Evolutionary conservation across 331 rosid species (phyloP).

Genomic region (Acacia concinna): DNA sequence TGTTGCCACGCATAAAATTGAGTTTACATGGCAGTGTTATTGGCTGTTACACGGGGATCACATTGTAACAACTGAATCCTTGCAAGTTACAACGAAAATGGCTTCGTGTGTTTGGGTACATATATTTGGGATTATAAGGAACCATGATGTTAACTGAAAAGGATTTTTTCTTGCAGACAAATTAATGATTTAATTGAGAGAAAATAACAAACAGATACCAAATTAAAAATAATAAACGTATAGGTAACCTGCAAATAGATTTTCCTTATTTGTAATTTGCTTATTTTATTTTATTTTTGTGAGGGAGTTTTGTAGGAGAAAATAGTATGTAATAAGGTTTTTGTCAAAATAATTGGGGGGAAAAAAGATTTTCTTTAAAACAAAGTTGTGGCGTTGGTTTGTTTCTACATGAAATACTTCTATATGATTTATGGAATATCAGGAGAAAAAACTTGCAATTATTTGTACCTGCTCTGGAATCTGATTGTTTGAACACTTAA

Average conservation of each 20-base stretch:
- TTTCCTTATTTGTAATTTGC: not conserved
- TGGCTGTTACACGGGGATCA: not conserved
- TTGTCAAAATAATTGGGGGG: not conserved
- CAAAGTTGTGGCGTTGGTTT: not conserved
- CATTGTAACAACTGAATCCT: not conserved
- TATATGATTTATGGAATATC: not conserved
- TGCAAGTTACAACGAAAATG: not conserved
- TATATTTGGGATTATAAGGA: not conserved
- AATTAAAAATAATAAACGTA: too few relatives aligned
- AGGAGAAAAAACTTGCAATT: not conserved
- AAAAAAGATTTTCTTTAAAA: too few relatives aligned
- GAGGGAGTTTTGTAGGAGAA: not conserved
- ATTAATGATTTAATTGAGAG: too few relatives aligned
- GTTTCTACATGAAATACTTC: not conserved
- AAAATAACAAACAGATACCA: too few relatives aligned
- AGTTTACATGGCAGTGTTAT: not conserved
- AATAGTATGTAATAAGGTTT: not conserved
- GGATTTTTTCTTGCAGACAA: not conserved
- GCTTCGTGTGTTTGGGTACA: too few relatives aligned
- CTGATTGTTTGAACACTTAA: too few relatives aligned
- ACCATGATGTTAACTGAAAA: not conserved
- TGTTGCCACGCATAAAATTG: not conserved
- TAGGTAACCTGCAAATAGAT: too few relatives aligned
- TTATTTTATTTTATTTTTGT: not conserved
- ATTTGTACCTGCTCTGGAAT: not conserved